phyloP scores from a whole-genome alignment of 148 eudicot species.

The Rhododendron henanense region DNA sequence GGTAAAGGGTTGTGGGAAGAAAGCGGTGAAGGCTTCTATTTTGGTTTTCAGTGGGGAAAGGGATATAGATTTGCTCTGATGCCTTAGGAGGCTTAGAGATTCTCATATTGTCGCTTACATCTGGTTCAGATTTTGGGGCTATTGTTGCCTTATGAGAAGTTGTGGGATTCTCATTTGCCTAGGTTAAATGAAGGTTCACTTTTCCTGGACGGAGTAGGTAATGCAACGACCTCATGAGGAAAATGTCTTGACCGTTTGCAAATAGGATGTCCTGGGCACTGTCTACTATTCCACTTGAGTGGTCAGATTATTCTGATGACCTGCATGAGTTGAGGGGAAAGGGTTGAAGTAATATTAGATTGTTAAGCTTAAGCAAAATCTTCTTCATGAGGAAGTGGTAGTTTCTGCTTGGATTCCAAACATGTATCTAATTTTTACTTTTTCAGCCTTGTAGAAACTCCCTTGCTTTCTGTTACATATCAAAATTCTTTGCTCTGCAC shows the following conservation, averaged over 20 bases:
- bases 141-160: background rate
- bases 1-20: background rate
- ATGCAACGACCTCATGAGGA: background rate
- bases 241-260: background rate
- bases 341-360: background rate
- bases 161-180: background rate
- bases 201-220: background rate
- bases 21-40: background rate
- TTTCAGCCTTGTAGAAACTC: background rate
- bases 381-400: background rate
- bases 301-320: background rate
- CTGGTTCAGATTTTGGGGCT: background rate
- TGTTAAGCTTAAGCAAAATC: background rate
- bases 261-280: background rate
- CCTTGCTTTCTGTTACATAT: background rate
- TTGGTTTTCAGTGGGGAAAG: background rate
- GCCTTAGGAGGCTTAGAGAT: background rate
- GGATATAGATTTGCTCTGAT: background rate
- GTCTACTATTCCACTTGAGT: background rate
- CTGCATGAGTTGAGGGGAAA: background rate
- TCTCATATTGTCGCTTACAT: background rate
- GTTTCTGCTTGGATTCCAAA: background rate
- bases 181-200: background rate
- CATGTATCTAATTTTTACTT: background rate
- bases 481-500: background rate